Evolutionary conservation across 148 eudicot species (phyloP), one percentile per base, ranked within the genome.

Genomic region (Vaccinium macrocarpon): DNA sequence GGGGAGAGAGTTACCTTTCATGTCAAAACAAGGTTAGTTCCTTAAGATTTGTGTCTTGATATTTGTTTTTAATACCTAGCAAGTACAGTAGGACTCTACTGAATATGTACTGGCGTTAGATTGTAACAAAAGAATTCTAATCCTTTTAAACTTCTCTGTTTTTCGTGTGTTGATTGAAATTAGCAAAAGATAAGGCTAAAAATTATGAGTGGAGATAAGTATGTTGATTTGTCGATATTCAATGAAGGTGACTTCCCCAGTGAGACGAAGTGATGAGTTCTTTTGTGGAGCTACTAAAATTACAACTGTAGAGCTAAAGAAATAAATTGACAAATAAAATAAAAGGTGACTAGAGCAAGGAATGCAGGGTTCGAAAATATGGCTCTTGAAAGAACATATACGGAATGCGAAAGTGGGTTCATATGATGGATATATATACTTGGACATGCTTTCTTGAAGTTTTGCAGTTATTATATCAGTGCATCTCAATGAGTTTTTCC

Each of bases 1-100:
- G 98, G 98, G 97, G 98, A 85, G 98, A 95, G 86, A 95, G 98
- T 90, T 95, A 95, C 84, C 95, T 94, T 86, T 95, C 98, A 82
- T 93, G 96, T 90, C 95, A 92, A 53, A 89, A 93, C 88, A 93
- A 93, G 98, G 98, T 95, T 23, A n/a, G 27, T 50, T 32, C 10
- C 61, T 61, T 52, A 29, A 19, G 27, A 55, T 77, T 57, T 56
- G 82, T 62, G 62, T 79, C 51, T 57, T 35, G n/a, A 4, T 78
- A 6, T 1, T 55, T 13, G 3, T 55, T 55, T 29, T 3, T 27
- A 53, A 55, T 32, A 12, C 13, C 29, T 27, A 64, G 21, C 5
- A 4, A 15, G 16, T 38, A 14, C 11, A 29, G 12, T 14, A 53
- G 38, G n/a, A 32, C 21, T 78, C 35, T 16, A 8, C 1, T 9